Base-by-base conservation (phyloP, 2,329 filamentous ascomycete species). In the Magnaporthiopsis incrustans region DNA sequence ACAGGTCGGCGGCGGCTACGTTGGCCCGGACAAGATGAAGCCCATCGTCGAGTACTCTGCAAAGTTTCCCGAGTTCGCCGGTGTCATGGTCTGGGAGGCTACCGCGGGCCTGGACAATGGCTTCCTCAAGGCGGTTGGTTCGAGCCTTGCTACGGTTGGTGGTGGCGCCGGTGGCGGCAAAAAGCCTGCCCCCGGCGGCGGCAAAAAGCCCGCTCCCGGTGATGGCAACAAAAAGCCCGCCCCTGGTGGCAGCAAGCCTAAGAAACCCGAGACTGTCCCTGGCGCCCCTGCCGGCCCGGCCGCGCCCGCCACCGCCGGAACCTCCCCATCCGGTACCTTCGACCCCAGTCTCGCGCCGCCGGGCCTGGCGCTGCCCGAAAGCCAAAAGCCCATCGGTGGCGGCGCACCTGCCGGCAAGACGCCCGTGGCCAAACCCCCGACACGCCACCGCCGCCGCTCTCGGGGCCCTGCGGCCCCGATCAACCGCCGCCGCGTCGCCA, bases 71-170 rank as follows among this genome's bases (percentile, higher is more conserved):
- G 87, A 81, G 72, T 89, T 89, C 69, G 87, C 86, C 11, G 87
- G 87, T 32, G 80, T 87, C 33, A 89, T 89, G 87, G 79, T 89
- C 76, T 89, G 86, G 87, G 87, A 90, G 72, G 83, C 83, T 8
- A 74, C 83, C 78, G 38, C 85, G 87, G 75, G 78, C 83, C 1
- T 85, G 81, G 67, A 18, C 18, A 50, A 6, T 22, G 38, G 38
- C 5, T 50, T 50, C 38, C 15, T 50, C 38, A 50, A 50, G 38
- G 18, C 6, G 15, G 22, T 74, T 75, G 18, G 88, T 88, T 73
- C 50, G 68, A 2, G 85, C 83, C 1, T 87, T 86, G 71, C 74
- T 88, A 63, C 72, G 74, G 32, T 71, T 75, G 53, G 74, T 86
- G 6, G 72, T 74, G 68, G 64, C 30, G 22, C 59, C 58, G 11